These are phyloP conservation scores for Ceratocystis cacaofunesta DNA, from an alignment of 2,329 filamentous ascomycete species.

Conservation along the genomic window DNA sequence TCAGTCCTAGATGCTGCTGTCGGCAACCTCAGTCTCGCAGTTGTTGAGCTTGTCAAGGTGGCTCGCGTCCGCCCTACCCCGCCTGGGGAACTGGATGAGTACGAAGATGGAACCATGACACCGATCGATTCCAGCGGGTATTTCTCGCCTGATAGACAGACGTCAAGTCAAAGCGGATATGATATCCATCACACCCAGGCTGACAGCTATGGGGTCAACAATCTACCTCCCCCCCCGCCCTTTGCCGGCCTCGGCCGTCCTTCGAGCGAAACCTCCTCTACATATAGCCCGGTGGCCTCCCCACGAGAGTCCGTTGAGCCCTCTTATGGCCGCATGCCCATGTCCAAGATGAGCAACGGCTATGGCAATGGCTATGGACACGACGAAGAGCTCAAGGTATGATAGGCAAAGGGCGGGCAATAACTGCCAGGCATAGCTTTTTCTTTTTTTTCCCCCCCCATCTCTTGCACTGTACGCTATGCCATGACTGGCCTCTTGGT, in stretches of 20 bases:
- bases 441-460: not conserved
- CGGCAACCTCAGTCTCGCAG: conserved; percentile 69
- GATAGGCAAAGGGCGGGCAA: not conserved
- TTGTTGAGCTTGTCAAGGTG: conserved; percentile 70
- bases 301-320: conserved; percentile 43
- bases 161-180: conserved; percentile 18
- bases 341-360: conserved; percentile 11
- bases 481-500: no score
- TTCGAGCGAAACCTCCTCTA: conserved; percentile 53
- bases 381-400: conserved; percentile 17
- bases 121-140: conserved; percentile 55
- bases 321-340: conserved; percentile 10
- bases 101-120: conserved; percentile 52
- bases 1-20: conserved; percentile 86
- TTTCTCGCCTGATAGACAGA: conserved; percentile 41
- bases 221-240: conserved; percentile 35
- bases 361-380: conserved; percentile 12
- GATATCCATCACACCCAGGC: conserved; percentile 10
- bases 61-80: conserved; percentile 74
- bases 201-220: conserved; percentile 3
- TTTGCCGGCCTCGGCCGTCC: conserved; percentile 45
- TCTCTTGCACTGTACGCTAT: no score
- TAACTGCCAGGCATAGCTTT: not conserved
- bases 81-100: conserved; percentile 59
- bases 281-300: conserved; percentile 59